phyloP scores from a whole-genome alignment of 2,329 filamentous ascomycete species.

The Berkeleyomyces basicola region DNA sequence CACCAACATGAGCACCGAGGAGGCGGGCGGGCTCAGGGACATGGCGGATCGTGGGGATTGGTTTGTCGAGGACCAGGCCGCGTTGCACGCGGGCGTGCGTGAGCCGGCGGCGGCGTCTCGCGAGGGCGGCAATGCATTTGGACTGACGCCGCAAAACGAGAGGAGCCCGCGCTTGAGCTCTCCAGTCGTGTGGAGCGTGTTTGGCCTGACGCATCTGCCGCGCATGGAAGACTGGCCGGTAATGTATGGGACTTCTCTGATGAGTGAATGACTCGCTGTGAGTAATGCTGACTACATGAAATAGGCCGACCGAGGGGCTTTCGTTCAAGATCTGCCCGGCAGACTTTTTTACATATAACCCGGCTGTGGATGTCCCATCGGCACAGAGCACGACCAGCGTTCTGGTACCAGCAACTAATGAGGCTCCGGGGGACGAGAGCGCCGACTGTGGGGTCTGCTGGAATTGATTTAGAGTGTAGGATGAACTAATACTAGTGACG shows the following conservation, averaged over 20 bases:
- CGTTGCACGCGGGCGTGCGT: background rate
- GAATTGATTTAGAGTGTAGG: background rate
- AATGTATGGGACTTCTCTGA: conserved; percentile 26
- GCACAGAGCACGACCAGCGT: conserved; percentile 25
- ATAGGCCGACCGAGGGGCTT: conserved; percentile 31
- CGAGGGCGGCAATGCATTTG: background rate
- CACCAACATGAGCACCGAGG: conserved; percentile 31
- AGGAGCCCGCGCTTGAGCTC: conserved; percentile 17
- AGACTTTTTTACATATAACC: conserved; percentile 32
- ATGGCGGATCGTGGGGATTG: conserved; percentile 32
- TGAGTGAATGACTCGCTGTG: background rate
- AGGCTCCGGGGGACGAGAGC: background rate
- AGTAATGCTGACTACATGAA: background rate
- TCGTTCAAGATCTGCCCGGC: conserved; percentile 29
- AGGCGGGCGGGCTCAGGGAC: conserved; percentile 27
- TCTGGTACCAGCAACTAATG: conserved; percentile 18
- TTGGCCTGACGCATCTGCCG: conserved; percentile 32
- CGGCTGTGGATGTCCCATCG: conserved; percentile 29
- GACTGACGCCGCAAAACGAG: conserved; percentile 2
- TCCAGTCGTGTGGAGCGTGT: conserved; percentile 31
- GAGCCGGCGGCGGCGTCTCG: conserved; percentile 11
- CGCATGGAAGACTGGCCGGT: conserved; percentile 34
- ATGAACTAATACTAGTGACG: background rate
- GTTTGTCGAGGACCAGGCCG: conserved; percentile 20
- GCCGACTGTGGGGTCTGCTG: background rate